Base-by-base conservation (phyloP, 805 yeast species). In the Starmera quercuum region DNA sequence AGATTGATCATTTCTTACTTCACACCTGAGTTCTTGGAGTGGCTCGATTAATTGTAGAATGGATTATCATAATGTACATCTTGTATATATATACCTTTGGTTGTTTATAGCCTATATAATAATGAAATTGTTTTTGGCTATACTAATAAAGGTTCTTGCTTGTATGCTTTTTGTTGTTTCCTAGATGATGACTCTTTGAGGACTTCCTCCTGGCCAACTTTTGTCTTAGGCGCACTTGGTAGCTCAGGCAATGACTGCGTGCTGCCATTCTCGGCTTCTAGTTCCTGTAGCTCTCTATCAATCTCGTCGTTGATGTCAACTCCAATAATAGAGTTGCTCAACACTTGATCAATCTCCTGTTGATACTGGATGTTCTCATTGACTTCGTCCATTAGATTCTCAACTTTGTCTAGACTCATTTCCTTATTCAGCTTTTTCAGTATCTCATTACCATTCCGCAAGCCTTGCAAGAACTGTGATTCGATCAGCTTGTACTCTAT, bases 11-110 rank as follows among this genome's bases (percentile, higher is more conserved):
- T 92, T 47, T 76, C 95, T 31, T 92, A 92, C 61, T 85, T 92
- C 54, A 83, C 97, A 3, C 98, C 98, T 8, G 95, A 90, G 49
- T 87, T 92, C 50, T 70, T 92, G 53, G 96, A 85, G 26, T 92
- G 98, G 98, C 68, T 90, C 46, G 71, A 66, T 41, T 67, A 58
- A 30, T 21, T 12, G 3, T 19, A 7, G n/a, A 10, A 15, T 13
- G 17, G 9, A 10, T 11, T 20, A 14, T 13, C 6, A 18, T 8
- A 27, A 27, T 14, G 5, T 15, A 23, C 7, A 13, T 7, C 11
- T 16, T 31, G 23, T 31, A 19, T 25, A 18, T 25, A 24, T 10
- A 6, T 7, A 23, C 13, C 14, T 10, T 23, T 23, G 12, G 13
- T 23, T 23, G 13, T n/a, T n/a, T n/a, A n/a, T n/a, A n/a, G n/a